These are phyloP conservation scores for Candida sakaeoensis DNA, from an alignment of 805 yeast species.

Conservation along the genomic window DNA sequence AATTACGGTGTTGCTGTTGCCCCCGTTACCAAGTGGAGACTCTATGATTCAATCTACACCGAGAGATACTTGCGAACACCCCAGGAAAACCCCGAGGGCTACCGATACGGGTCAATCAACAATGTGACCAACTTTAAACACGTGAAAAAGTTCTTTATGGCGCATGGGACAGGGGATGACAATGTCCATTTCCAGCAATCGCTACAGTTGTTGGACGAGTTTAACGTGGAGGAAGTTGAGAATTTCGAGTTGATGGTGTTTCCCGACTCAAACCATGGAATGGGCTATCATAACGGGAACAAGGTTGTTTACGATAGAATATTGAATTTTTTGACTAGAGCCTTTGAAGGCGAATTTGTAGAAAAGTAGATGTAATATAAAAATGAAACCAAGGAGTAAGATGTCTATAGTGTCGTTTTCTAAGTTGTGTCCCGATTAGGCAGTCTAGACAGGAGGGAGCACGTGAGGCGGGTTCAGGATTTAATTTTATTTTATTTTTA, in stretches of 20 bases:
- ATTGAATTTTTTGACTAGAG: conserved; percentile 15
- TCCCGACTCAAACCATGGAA: conserved; percentile 79
- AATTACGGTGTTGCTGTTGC: conserved; percentile 81
- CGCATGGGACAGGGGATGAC: conserved; percentile 84
- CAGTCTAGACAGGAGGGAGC: conserved; percentile 8
- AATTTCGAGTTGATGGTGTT: conserved; percentile 77
- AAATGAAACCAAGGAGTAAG: too few species aligned
- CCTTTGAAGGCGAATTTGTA: conserved; percentile 16
- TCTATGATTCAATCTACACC: conserved; percentile 75
- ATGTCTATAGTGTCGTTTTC: too few species aligned
- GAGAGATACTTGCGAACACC: conserved; percentile 72
- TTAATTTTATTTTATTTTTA: conserved; percentile 4
- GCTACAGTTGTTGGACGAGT: conserved; percentile 55
- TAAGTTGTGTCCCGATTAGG: conserved; percentile 10
- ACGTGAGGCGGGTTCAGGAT: conserved; percentile 9
- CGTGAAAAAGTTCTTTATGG: conserved; percentile 57
- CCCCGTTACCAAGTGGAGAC: conserved; percentile 76
- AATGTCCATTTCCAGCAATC: conserved; percentile 79
- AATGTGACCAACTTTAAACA: conserved; percentile 42
- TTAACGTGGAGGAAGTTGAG: conserved; percentile 71
- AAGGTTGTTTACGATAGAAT: conserved; percentile 58
- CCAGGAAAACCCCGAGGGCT: conserved; percentile 45
- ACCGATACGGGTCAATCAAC: conserved; percentile 42
- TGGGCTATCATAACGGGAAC: conserved; percentile 69
- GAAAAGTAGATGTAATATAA: background rate